Percentiles rank a stretch among this genome's conserved stretches.
Conservation (phyloP, 1,139 yeast species). For the Debaryomycetaceae sp. region DNA sequence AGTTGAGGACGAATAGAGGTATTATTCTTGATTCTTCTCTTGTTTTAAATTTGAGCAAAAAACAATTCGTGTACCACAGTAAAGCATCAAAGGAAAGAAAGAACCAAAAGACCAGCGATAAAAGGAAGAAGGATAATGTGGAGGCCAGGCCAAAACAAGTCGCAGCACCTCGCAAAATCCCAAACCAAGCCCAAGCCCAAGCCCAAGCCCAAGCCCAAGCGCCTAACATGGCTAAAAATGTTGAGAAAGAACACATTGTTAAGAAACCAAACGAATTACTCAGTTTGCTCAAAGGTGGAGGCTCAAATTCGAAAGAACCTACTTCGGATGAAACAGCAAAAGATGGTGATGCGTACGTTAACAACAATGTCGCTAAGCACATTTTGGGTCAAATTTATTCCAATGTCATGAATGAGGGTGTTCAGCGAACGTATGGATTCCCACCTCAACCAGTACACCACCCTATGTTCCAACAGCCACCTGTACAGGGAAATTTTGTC, state of each 20-base stretch:
- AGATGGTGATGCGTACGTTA: conserved; percentile 17
- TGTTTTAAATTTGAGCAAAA: conserved; percentile 70
- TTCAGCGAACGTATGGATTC: conserved; percentile 19
- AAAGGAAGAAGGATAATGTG: conserved; percentile 14
- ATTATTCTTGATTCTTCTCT: conserved; percentile 77
- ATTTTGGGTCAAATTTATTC: conserved; percentile 49
- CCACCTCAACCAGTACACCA: conserved; percentile 20
- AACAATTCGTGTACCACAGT: conserved; percentile 74
- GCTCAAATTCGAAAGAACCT: conserved; percentile 1
- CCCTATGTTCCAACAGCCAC: conserved; percentile 16
- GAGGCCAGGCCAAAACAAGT: conserved; percentile 15
- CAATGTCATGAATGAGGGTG: conserved; percentile 41
- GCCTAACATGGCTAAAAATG: conserved; percentile 5
- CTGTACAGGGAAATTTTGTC: conserved; percentile 1
- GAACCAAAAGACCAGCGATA: conserved; percentile 14
- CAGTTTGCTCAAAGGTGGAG: conserved; percentile 27
- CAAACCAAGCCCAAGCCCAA: conserved; percentile 9
- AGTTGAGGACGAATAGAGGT: conserved; percentile 76
- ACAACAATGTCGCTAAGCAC: conserved; percentile 43
- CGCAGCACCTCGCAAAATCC: conserved; percentile 18
- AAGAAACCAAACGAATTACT: conserved; percentile 32
- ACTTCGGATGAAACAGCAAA: conserved; percentile 10
- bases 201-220: conserved; percentile 7
- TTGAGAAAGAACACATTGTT: conserved; percentile 3
- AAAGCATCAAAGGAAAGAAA: conserved; percentile 55